A percentile compares a stretch with the other conserved stretches of the same genome.
These are phyloP conservation scores for Stemphylium lycopersici DNA, from an alignment of 2,329 filamentous ascomycete species.

Conservation along the genomic window DNA sequence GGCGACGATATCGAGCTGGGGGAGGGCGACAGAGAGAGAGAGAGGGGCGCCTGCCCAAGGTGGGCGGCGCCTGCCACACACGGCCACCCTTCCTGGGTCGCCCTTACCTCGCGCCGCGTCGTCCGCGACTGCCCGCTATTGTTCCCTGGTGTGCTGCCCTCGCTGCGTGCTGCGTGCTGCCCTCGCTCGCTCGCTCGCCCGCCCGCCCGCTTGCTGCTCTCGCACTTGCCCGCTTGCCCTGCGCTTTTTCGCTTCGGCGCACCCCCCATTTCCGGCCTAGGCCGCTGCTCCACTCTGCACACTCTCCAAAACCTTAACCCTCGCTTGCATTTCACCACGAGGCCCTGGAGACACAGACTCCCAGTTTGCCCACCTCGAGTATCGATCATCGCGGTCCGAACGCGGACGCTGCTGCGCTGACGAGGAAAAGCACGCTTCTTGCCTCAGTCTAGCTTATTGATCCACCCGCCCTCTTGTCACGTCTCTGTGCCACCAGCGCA, in stretches of 20 bases:
- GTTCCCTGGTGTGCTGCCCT: no score
- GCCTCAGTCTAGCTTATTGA: constrained; percentile 7
- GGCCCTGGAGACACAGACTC: constrained; percentile 20
- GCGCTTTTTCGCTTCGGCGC: constrained; percentile 11
- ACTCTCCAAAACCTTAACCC: constrained; percentile 10
- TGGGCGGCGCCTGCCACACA: no score
- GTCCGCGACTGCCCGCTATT: no score
- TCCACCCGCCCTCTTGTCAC: constrained; percentile 7
- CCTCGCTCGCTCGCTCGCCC: background rate
- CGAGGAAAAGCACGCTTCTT: constrained; percentile 7
- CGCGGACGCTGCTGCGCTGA: constrained; percentile 7
- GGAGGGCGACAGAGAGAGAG: background rate
- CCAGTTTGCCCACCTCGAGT: constrained; percentile 23
- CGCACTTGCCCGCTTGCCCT: background rate
- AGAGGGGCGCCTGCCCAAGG: background rate
- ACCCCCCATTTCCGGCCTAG: constrained; percentile 18
- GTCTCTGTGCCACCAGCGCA: background rate
- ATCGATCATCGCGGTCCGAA: constrained; percentile 19
- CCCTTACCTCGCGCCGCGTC: no score
- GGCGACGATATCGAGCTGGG: no score
- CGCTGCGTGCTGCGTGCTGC: no score
- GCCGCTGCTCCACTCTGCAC: background rate
- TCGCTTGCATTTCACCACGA: constrained; percentile 24
- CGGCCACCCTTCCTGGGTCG: no score
- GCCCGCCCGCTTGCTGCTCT: background rate